Evolutionary conservation across 257 asterid genomes (phyloP).

Genomic region (Forsythia viridissima): DNA sequence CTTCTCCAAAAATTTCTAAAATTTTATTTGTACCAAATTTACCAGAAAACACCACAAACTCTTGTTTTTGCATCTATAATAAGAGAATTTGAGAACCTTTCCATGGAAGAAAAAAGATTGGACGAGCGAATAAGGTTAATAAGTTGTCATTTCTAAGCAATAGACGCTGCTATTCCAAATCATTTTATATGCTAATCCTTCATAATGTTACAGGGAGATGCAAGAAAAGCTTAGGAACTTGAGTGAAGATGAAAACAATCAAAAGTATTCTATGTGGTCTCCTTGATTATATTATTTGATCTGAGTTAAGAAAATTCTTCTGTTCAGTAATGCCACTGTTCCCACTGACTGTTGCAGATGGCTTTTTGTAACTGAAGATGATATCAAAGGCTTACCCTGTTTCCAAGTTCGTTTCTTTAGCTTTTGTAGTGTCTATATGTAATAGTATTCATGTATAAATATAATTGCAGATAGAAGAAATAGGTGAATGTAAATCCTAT

Average conservation of each 20-base stretch:
- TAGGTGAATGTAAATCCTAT: too few relatives aligned
- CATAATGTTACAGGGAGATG: conserved; percentile 94
- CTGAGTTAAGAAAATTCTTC: not conserved
- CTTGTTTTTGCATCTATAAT: too few relatives aligned
- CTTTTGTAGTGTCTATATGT: conserved; percentile 9
- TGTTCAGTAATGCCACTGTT: conserved; percentile 8
- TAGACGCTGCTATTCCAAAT: conserved; percentile 19
- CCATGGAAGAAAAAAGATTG: conserved; percentile 67
- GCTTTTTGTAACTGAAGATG: conserved; percentile 93
- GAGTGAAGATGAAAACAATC: conserved; percentile 78
- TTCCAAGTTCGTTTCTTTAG: conserved; percentile 60
- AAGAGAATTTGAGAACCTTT: conserved; percentile 67
- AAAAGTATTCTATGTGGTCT: conserved; percentile 36
- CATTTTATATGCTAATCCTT: conserved; percentile 33
- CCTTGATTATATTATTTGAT: not conserved
- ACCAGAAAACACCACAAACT: too few relatives aligned
- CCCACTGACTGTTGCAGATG: conserved; percentile 40
- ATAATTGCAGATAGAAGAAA: not conserved
- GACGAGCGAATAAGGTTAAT: conserved; percentile 72
- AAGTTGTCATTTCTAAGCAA: conserved; percentile 20
- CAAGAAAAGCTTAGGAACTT: conserved; percentile 69
- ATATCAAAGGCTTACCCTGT: conserved; percentile 72
- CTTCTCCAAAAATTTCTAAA: too few relatives aligned
- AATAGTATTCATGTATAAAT: too few relatives aligned
- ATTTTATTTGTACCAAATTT: too few relatives aligned